Conservation (phyloP, 2,329 filamentous ascomycete genomes). For the Diplodia mutila region DNA sequence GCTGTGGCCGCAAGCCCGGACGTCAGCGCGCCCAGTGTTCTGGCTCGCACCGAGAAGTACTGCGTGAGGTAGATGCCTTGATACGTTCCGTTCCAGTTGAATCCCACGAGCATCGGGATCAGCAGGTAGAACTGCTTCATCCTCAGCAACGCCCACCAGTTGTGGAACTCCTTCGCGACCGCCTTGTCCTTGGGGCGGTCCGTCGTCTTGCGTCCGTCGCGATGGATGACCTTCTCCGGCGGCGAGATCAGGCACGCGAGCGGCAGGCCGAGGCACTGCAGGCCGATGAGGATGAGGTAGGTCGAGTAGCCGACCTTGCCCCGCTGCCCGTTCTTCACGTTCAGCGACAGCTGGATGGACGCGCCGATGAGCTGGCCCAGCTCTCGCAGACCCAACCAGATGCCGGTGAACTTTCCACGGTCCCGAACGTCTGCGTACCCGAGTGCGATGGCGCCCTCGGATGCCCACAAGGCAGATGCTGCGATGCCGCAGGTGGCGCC, state of each 20-base stretch:
- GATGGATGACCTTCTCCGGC: constrained; percentile 51
- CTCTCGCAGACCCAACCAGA: constrained; percentile 59
- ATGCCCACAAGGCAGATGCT: constrained; percentile 47
- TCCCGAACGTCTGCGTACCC: constrained; percentile 53
- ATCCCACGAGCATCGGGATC: constrained; percentile 55
- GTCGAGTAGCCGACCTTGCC: constrained; percentile 54
- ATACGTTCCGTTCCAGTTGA: constrained; percentile 58
- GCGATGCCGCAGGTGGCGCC: constrained; percentile 40
- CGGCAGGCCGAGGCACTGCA: constrained; percentile 53
- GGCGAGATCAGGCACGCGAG: constrained; percentile 51
- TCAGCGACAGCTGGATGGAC: constrained; percentile 57
- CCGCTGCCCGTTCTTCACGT: constrained; percentile 47
- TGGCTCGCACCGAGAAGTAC: constrained; percentile 57
- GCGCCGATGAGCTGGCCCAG: constrained; percentile 58
- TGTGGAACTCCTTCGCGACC: not conserved
- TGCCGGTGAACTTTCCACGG: constrained; percentile 41
- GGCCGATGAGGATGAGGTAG: constrained; percentile 44
- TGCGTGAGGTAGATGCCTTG: constrained; percentile 57
- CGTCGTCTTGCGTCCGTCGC: constrained; percentile 41
- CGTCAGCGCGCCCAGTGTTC: constrained; percentile 51
- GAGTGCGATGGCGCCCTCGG: constrained; percentile 47
- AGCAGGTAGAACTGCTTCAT: constrained; percentile 54
- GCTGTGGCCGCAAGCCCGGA: constrained; percentile 52
- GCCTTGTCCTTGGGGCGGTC: not conserved
- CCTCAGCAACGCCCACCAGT: constrained; percentile 42